Evolutionary conservation across 2,329 filamentous ascomycete genomes (phyloP).

Genomic region (Alternaria sp.): DNA sequence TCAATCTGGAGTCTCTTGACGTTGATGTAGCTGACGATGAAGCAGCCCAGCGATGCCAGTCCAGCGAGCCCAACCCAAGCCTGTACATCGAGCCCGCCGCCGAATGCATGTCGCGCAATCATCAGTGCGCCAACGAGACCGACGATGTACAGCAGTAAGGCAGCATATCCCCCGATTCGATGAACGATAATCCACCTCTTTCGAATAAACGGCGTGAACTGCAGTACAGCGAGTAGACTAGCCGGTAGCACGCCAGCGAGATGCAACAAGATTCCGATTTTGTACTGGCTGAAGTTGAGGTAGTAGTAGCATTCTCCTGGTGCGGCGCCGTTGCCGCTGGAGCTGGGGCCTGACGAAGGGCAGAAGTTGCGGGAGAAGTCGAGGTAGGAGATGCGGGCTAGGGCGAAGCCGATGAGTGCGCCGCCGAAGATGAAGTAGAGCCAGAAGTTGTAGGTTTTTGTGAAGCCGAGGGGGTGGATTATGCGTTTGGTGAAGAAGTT

Average conservation of each 20-base stretch:
- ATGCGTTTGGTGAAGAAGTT: constrained; percentile 19
- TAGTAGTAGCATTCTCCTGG: constrained; percentile 57
- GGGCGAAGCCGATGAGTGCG: constrained; percentile 44
- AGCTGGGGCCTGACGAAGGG: background rate
- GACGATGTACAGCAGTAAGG: constrained; percentile 57
- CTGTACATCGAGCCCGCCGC: constrained; percentile 61
- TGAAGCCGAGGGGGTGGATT: constrained; percentile 59
- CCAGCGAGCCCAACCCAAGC: constrained; percentile 52
- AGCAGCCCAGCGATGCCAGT: constrained; percentile 53
- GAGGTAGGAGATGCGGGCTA: constrained; percentile 59
- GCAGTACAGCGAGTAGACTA: constrained; percentile 48
- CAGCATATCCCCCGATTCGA: constrained; percentile 65
- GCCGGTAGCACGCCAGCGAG: constrained; percentile 50
- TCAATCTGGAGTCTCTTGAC: constrained; percentile 65
- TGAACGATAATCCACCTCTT: constrained; percentile 61
- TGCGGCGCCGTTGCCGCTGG: constrained; percentile 30
- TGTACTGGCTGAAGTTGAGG: constrained; percentile 37
- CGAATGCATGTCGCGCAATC: constrained; percentile 59
- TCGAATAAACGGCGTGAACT: constrained; percentile 54
- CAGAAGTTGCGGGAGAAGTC: constrained; percentile 49
- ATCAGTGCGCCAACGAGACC: constrained; percentile 60
- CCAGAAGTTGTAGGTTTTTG: constrained; percentile 63
- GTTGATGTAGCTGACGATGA: constrained; percentile 60
- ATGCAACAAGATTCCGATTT: constrained; percentile 53
- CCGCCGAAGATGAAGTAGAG: constrained; percentile 51